These are phyloP conservation scores for Helianthus tuberosus DNA, from an alignment of 129 eudicot genomes.

Conservation along the genomic window DNA sequence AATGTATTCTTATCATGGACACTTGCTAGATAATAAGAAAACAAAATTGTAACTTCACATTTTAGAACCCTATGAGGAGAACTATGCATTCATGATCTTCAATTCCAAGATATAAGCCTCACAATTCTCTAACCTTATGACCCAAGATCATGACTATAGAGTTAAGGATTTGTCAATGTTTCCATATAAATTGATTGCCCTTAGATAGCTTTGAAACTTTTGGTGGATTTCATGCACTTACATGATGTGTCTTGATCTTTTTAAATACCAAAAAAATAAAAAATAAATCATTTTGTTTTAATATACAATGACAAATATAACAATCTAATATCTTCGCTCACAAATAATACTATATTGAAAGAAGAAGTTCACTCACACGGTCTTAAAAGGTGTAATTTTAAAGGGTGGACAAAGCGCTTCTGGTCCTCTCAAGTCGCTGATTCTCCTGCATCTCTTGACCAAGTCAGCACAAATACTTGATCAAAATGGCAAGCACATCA, in stretches of 20 bases:
- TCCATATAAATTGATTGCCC: background rate
- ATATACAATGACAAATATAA: background rate
- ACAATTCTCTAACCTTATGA: background rate
- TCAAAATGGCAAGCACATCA: conserved; percentile 32
- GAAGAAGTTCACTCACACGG: conserved; percentile 40
- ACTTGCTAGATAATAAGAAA: background rate
- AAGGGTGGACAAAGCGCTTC: conserved; percentile 48
- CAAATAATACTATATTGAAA: background rate
- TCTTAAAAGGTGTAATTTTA: conserved; percentile 23
- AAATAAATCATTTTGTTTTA: background rate
- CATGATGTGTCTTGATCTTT: background rate
- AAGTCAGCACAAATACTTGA: background rate
- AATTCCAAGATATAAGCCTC: background rate
- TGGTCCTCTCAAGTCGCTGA: conserved; percentile 65
- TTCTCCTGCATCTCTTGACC: conserved; percentile 50
- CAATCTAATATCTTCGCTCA: background rate
- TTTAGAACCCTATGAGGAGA: background rate
- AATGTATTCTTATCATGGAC: background rate
- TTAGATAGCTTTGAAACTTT: background rate
- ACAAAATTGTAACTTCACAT: background rate
- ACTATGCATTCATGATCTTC: background rate
- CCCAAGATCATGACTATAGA: background rate
- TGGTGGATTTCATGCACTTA: background rate
- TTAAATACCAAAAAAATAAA: background rate
- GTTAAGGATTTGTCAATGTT: background rate